phyloP scores from a whole-genome alignment of 208 protist species.

The Trypanosoma rangeli region DNA sequence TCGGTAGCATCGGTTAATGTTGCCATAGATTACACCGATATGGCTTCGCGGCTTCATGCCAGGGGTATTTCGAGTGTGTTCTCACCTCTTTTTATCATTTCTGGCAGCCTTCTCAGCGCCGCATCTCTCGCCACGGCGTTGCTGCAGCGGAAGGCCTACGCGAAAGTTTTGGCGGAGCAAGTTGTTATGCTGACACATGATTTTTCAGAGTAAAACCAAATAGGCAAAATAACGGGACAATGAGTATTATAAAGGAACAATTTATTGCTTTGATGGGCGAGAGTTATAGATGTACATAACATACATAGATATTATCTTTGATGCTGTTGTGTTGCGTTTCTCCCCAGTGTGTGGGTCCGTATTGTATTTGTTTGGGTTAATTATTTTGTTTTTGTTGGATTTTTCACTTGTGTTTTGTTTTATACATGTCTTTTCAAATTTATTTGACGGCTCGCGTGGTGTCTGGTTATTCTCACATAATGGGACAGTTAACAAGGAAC shows the following conservation, averaged over 20 bases:
- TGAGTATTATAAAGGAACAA: slow-evolving; percentile 1
- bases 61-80: not conserved
- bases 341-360: slow-evolving; percentile 6
- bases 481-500: not conserved
- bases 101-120: slow-evolving; percentile 34
- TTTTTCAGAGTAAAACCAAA: not conserved
- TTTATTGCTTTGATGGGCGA: not conserved
- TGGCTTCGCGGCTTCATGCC: slow-evolving; percentile 4
- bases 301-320: not conserved
- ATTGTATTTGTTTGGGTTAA: slow-evolving; percentile 15
- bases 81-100: slow-evolving; percentile 16
- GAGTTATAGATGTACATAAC: too few relatives aligned
- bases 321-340: not conserved
- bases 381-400: not conserved
- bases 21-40: not conserved
- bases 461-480: not conserved
- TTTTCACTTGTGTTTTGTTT: not conserved
- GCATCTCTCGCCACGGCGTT: slow-evolving; percentile 55
- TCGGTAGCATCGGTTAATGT: not conserved
- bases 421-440: too few relatives aligned
- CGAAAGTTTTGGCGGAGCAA: slow-evolving; percentile 68
- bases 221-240: slow-evolving; percentile 1
- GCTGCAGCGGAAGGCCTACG: slow-evolving; percentile 70
- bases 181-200: slow-evolving; percentile 20
- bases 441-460: not conserved